Conservation (phyloP, 176 grass and related monocot genomes). For the Oryza rufipogon region DNA sequence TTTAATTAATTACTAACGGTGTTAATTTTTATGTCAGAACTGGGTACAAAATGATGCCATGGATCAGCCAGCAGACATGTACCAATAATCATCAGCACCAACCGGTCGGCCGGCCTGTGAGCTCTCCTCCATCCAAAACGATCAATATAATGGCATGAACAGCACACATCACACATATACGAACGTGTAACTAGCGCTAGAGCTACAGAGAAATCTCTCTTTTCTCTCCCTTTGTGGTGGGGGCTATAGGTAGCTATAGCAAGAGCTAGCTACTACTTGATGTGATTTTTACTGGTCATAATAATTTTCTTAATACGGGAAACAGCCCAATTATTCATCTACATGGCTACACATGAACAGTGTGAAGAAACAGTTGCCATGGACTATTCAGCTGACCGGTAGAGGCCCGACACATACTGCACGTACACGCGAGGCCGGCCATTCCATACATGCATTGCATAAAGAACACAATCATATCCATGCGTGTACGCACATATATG, state of each 20-base stretch:
- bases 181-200: background rate
- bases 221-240: background rate
- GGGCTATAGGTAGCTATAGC: background rate
- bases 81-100: constrained; percentile 5
- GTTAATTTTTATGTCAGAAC: background rate
- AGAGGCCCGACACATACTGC: constrained; percentile 23
- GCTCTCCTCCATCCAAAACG: background rate
- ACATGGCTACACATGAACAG: constrained; percentile 25
- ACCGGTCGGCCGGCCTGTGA: background rate
- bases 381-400: constrained; percentile 18
- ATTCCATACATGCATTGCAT: background rate
- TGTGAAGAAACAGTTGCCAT: background rate
- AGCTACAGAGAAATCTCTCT: background rate
- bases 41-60: background rate
- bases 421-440: background rate
- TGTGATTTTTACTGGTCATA: background rate
- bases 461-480: background rate
- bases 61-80: background rate
- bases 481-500: background rate
- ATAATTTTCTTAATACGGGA: background rate
- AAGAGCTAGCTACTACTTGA: background rate
- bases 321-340: constrained; percentile 28
- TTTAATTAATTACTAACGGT: background rate
- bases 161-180: background rate
- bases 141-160: background rate